Evolutionary conservation across 768 basidiomycete genomes (phyloP).

Genomic region (Mycena metata): DNA sequence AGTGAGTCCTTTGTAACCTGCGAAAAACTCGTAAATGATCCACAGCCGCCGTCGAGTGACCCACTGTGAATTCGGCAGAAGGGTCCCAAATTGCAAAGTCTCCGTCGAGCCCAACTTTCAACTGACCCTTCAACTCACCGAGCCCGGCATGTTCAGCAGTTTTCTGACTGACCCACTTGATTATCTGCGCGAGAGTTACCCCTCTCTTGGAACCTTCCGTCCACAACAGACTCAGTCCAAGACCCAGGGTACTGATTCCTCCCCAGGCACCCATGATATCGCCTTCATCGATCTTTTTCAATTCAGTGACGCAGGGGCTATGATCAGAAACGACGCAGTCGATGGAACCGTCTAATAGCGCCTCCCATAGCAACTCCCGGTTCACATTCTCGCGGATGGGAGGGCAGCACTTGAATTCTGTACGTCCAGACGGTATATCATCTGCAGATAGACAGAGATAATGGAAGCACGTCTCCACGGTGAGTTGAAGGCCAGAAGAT

Average conservation of each 20-base stretch:
- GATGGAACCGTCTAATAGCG: conserved; percentile 84
- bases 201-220: conserved; percentile 80
- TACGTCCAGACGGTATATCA: conserved; percentile 78
- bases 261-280: conserved; percentile 95
- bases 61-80: conserved; percentile 60
- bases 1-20: conserved; percentile 82
- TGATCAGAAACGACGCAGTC: conserved; percentile 98
- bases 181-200: conserved; percentile 69
- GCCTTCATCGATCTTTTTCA: conserved; percentile 85
- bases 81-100: conserved; percentile 92
- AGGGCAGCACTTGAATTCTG: conserved; percentile 97
- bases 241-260: conserved; percentile 91
- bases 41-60: conserved; percentile 52
- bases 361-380: conserved; percentile 83
- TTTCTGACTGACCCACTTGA: conserved; percentile 81
- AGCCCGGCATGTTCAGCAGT: conserved; percentile 89
- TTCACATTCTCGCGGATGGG: conserved; percentile 87
- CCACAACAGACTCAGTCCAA: conserved; percentile 92
- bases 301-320: conserved; percentile 86
- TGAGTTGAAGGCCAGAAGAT: conserved; percentile 74
- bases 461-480: conserved; percentile 98
- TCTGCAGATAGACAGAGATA: conserved; percentile 87
- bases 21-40: not conserved
- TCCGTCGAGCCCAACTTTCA: conserved; percentile 83
- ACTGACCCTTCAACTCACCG: conserved; percentile 74